phyloP scores from a whole-genome alignment of 2,329 filamentous ascomycete species.

The Geosmithia flava region DNA sequence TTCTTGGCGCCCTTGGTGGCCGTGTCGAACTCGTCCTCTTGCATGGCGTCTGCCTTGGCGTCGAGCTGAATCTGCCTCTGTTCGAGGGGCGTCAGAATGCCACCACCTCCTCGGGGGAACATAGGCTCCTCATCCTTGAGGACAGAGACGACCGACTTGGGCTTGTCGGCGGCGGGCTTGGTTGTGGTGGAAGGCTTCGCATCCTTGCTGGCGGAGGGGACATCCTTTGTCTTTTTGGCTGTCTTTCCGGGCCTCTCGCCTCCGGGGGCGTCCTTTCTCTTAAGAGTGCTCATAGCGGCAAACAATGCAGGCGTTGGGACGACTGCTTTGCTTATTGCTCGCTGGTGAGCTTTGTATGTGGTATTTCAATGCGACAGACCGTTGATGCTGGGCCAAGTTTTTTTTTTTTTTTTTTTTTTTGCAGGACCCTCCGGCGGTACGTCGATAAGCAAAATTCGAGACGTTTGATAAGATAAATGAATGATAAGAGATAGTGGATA shows the following conservation, averaged over 20 bases:
- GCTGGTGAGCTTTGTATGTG: background rate
- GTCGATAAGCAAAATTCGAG: background rate
- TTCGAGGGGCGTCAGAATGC: slow-evolving; percentile 82
- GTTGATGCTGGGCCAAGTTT: background rate
- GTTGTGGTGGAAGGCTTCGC: slow-evolving; percentile 13
- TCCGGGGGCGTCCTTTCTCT: slow-evolving; percentile 45
- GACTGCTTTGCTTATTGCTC: background rate
- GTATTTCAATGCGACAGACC: background rate
- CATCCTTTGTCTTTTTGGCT: slow-evolving; percentile 30
- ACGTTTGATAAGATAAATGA: no score
- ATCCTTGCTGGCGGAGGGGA: slow-evolving; percentile 13
- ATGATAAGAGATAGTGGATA: background rate
- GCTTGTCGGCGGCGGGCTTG: slow-evolving; percentile 14
- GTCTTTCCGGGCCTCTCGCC: slow-evolving; percentile 35
- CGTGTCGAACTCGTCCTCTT: slow-evolving; percentile 61
- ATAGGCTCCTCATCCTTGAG: slow-evolving; percentile 71
- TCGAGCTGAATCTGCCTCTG: slow-evolving; percentile 94
- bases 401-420: slow-evolving; percentile 2
- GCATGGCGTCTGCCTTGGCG: slow-evolving; percentile 81
- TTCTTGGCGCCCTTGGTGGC: slow-evolving; percentile 30
- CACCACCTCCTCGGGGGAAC: slow-evolving; percentile 87
- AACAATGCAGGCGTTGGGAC: background rate
- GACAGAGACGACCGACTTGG: slow-evolving; percentile 26
- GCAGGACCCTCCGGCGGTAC: background rate
- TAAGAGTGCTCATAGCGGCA: slow-evolving; percentile 38